Percentiles rank a stretch among this genome's conserved stretches.
Evolutionary conservation across 2,329 filamentous ascomycete species (phyloP).

Genomic region (Fusarium sp.): DNA sequence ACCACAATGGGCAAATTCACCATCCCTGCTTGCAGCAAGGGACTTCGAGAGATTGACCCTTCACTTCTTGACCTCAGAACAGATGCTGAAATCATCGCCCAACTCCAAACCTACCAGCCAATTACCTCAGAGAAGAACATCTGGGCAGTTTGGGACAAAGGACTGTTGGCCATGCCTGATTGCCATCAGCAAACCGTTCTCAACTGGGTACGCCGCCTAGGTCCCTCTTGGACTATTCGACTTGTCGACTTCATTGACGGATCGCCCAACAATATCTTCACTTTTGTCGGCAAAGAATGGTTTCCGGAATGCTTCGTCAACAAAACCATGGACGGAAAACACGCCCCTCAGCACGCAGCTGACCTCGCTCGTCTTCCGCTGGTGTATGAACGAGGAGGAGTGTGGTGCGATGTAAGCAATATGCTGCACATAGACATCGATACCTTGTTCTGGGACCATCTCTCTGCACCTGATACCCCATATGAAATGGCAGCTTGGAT

Average conservation of each 20-base stretch:
- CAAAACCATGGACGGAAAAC: conserved; percentile 57
- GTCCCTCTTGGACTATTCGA: conserved; percentile 57
- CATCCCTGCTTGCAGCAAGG: conserved; percentile 1
- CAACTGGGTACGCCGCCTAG: conserved; percentile 59
- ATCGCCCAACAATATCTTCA: conserved; percentile 56
- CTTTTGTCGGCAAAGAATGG: conserved; percentile 51
- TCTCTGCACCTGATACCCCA: conserved; percentile 54
- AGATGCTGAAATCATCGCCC: conserved; percentile 51
- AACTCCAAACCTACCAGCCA: conserved; percentile 50
- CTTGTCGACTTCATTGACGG: conserved; percentile 54
- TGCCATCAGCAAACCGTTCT: conserved; percentile 56
- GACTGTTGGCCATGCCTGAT: conserved; percentile 54
- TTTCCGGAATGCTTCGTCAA: conserved; percentile 45
- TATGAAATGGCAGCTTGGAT: conserved; percentile 55
- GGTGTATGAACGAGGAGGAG: conserved; percentile 49
- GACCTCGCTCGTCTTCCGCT: conserved; percentile 62
- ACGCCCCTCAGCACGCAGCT: conserved; percentile 59
- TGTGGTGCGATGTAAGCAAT: no score
- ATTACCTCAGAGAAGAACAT: conserved; percentile 59
- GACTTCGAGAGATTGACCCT: conserved; percentile 18
- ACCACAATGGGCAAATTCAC: conserved; percentile 23
- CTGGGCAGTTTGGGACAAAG: conserved; percentile 61
- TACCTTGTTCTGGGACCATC: conserved; percentile 58
- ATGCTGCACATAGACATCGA: conserved; percentile 47
- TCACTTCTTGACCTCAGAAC: conserved; percentile 46